phyloP scores from a whole-genome alignment of 192 early-diverging fungal genomes.

The Backusella liffmaniae region DNA sequence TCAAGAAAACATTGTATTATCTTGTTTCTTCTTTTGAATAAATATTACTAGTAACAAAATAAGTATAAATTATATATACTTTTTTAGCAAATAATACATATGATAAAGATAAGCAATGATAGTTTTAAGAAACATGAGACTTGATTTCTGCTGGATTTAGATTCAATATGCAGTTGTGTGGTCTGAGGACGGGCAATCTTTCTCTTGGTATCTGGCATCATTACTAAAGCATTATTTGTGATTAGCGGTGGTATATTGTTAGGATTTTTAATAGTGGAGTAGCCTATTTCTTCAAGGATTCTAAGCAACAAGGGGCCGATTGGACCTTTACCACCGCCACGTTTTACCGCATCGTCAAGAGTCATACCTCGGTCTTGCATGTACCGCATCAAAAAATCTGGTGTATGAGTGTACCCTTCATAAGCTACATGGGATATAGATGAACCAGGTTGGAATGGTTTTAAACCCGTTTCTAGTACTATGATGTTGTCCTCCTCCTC shows the following conservation, averaged over 20 bases:
- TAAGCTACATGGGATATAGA: slow-evolving; percentile 43
- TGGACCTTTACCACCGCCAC: slow-evolving; percentile 3
- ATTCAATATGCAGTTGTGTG: background rate
- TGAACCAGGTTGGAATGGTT: slow-evolving; percentile 35
- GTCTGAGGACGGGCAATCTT: background rate
- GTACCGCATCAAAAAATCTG: slow-evolving; percentile 41
- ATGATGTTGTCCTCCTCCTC: slow-evolving; percentile 3
- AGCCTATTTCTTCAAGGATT: slow-evolving; percentile 33
- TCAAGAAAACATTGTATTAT: too few species aligned
- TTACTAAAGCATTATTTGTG: background rate
- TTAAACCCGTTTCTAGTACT: slow-evolving; percentile 34
- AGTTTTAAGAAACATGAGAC: background rate
- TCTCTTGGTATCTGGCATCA: background rate
- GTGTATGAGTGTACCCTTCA: slow-evolving; percentile 22
- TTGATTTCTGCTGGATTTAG: background rate
- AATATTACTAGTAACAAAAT: background rate
- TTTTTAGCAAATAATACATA: background rate
- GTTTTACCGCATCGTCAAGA: slow-evolving; percentile 7
- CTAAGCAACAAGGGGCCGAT: slow-evolving; percentile 34
- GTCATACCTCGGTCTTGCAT: slow-evolving; percentile 38
- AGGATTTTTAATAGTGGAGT: slow-evolving; percentile 9
- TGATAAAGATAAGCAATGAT: background rate
- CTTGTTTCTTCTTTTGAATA: background rate
- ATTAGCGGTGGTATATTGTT: slow-evolving; percentile 3
- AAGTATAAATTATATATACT: background rate